A percentile compares a stretch with the other conserved stretches of the same genome.
Evolutionary conservation across 78 protist species (phyloP).

Genomic region (Dictyostelium purpureum): DNA sequence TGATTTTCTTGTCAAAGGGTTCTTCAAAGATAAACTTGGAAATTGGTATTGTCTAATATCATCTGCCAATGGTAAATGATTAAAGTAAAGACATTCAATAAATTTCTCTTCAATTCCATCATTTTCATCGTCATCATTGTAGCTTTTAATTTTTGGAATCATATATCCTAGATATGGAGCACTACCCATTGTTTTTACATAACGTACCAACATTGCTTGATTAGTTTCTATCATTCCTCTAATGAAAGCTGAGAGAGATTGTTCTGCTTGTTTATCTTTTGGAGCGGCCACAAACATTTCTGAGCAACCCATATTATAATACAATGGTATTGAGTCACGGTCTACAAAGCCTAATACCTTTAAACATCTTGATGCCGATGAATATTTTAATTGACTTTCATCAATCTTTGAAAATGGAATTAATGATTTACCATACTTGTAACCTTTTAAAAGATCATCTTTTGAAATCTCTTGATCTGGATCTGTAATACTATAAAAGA

Average conservation of each 20-base stretch:
- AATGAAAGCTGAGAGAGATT: slow-evolving; percentile 57
- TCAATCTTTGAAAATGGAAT: slow-evolving; percentile 85
- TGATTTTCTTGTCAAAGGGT: slow-evolving; percentile 17
- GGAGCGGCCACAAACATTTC: slow-evolving; percentile 75
- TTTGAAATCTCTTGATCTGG: slow-evolving; percentile 73
- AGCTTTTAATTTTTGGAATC: slow-evolving; percentile 55
- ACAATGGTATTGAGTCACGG: not conserved
- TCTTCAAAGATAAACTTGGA: slow-evolving; percentile 36
- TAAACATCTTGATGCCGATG: slow-evolving; percentile 44
- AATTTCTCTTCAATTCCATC: no score
- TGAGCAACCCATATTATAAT: slow-evolving; percentile 25
- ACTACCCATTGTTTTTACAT: slow-evolving; percentile 50
- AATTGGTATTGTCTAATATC: slow-evolving; percentile 78
- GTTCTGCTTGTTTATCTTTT: slow-evolving; percentile 32
- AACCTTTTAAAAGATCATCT: slow-evolving; percentile 72
- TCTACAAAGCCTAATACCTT: slow-evolving; percentile 62
- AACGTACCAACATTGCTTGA: slow-evolving; percentile 56
- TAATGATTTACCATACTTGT: slow-evolving; percentile 81
- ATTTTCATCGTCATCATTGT: no score
- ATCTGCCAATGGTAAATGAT: slow-evolving; percentile 70
- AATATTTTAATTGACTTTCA: slow-evolving; percentile 49
- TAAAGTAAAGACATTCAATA: slow-evolving; percentile 56
- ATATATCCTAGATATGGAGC: slow-evolving; percentile 47
- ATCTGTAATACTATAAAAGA: slow-evolving; percentile 54
- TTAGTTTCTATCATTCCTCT: slow-evolving; percentile 77